phyloP scores from a whole-genome alignment of 768 basidiomycete genomes.

The Suillus clintonianus region DNA sequence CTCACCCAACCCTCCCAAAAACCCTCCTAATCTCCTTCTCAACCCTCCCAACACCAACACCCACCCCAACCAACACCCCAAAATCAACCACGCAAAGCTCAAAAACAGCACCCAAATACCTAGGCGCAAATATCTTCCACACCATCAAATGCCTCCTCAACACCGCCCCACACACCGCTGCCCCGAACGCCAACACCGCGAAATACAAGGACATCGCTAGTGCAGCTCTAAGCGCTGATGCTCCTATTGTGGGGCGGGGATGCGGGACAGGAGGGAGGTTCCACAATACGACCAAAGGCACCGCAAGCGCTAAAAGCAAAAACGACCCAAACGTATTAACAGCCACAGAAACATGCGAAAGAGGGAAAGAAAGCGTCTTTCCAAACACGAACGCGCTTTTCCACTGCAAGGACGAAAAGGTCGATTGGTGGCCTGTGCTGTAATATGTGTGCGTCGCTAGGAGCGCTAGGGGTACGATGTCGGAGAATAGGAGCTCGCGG shows the following conservation, averaged over 20 bases:
- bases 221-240: conserved; percentile 49
- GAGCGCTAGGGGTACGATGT: conserved; percentile 73
- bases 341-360: conserved; percentile 71
- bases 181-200: conserved; percentile 60
- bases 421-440: conserved; percentile 90
- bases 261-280: conserved; percentile 64
- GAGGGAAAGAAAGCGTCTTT: conserved; percentile 65
- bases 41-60: conserved; percentile 41
- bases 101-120: conserved; percentile 81
- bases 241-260: conserved; percentile 26
- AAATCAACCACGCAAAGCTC: conserved; percentile 73
- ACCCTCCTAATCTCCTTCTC: background rate
- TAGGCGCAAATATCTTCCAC: conserved; percentile 98
- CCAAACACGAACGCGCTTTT: conserved; percentile 87
- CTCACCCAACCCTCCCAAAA: background rate
- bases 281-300: conserved; percentile 83
- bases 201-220: conserved; percentile 73
- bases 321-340: conserved; percentile 79
- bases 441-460: conserved; percentile 80
- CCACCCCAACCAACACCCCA: conserved; percentile 64
- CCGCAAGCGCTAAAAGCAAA: conserved; percentile 63
- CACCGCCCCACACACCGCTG: conserved; percentile 71
- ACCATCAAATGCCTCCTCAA: conserved; percentile 91
- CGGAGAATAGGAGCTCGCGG: conserved; percentile 55
- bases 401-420: conserved; percentile 91